Base-by-base conservation (phyloP, 129 eudicot species). In the Solidago caesia region DNA sequence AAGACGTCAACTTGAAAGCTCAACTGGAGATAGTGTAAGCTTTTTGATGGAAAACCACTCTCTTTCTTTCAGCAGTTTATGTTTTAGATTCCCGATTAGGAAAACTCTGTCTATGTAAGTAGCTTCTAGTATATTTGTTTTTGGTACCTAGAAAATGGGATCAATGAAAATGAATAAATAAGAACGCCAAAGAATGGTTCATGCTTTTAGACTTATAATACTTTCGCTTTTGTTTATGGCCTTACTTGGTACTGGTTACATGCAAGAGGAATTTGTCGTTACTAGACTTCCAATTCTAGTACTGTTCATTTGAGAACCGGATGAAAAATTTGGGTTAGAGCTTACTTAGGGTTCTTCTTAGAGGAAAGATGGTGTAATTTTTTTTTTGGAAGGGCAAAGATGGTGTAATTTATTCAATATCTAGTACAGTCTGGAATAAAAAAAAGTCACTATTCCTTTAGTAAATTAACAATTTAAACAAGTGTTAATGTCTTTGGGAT, bases 11-110 rank as follows among this genome's bases (percentile, higher is more conserved):
- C 76, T 86, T 74, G 96, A 91, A 72, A 79, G 68, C 75, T 68
- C 92, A 55, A 67, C 83, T 59, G 70, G 71, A 47, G 92, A 85
- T 67, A 69, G 66, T 82, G 97, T 94, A 87, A 88, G 96, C 77
- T 63, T 75, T 74, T 68, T 68, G 67, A 56, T 39, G 71, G 72
- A 72, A 68, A 44, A 72, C 51, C 57, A 76, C 55, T 44, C 52
- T 76, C 75, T 53, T 51, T 75, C 43, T 74, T 53, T 71, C 58
- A 61, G 76, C 48, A 14, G 70, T 58, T 76, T 68, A 42, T 71
- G 65, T 62, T 67, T 66, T 70, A 7, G 64, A 71, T 62, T 29
- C 49, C 10, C 59, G 11, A 41, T 13, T 44, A 55, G 71, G 52
- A 43, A 55, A 55, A 8, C 11, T 46, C 21, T 33, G 56, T 70